Conservation (phyloP, 2,329 filamentous ascomycete genomes). For the Balansia obtecta region DNA sequence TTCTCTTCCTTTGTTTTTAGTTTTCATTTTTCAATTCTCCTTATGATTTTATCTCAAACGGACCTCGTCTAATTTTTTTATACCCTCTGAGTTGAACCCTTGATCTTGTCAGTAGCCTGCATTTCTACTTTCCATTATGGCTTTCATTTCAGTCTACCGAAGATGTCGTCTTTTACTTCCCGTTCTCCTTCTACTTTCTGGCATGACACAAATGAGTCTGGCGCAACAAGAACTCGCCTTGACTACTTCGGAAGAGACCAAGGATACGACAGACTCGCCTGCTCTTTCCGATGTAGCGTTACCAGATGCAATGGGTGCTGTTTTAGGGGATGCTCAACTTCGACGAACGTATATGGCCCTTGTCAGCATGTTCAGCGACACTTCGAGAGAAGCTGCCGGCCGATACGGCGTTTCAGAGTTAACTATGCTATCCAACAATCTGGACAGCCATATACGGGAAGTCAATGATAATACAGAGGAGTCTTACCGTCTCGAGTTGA, state of each 20-base stretch:
- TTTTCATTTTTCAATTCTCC: background rate
- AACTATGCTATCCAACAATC: constrained; percentile 5
- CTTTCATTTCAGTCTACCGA: background rate
- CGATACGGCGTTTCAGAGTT: constrained; percentile 7
- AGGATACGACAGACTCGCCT: background rate
- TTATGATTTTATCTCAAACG: background rate
- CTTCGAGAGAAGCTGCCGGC: constrained; percentile 6
- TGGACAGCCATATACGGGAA: constrained; percentile 6
- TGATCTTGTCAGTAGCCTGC: background rate
- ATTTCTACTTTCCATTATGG: background rate
- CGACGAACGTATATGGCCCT: constrained; percentile 9
- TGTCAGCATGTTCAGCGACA: constrained; percentile 9
- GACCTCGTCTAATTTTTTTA: background rate
- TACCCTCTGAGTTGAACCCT: background rate
- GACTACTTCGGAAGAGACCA: background rate
- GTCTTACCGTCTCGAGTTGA: constrained; percentile 4
- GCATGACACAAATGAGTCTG: background rate
- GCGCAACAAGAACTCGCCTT: background rate
- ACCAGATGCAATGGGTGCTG: background rate
- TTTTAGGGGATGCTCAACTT: constrained; percentile 3
- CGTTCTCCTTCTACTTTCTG: background rate
- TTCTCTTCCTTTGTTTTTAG: background rate
- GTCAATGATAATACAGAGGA: constrained; percentile 8
- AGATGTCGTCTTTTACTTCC: background rate
- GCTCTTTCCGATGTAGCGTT: background rate